Evolutionary conservation across 768 basidiomycete species (phyloP), one percentile per base, ranked within the genome.

Genomic region (Mycena venus): DNA sequence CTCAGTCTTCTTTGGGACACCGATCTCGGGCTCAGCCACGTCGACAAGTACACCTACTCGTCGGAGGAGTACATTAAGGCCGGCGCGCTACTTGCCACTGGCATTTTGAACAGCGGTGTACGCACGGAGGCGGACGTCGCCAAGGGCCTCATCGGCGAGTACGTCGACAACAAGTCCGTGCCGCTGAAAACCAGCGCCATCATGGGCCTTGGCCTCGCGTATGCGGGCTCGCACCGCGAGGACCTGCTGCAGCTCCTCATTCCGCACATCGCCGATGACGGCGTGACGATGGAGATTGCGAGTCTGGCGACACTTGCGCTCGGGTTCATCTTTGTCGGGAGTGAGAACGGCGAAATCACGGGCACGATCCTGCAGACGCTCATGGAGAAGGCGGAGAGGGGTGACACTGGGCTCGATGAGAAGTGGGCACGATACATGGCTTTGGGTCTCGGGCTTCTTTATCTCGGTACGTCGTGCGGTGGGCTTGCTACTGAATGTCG

Each of bases 31-130:
- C 88, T 99, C 47, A 93, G 92, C 79, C 96, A 98, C 76, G 93
- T 99, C 77, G 98, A 99, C 87, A 98, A 96, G 83, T 99, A 99
- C 86, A 96, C 97, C 27, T 99, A 99, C 81, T 97, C 96, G 0
- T 85, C 95, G 1, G 98, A 99, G 78, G 98, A 99, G 82, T 89
- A 96, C 83, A 99, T 99, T 89, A 99, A 99, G 88, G 95, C 97
- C 38, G 98, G 98, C 58, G 97, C 98, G 14, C 90, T 99, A 60
- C 90, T 99, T 36, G 98, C 98, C 0, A 99, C 94, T 14, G 98
- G 98, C 73, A 92, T 99, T 73, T 87, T 99, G 38, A 97, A 97
- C 83, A 91, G 92, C 29, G 92, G 94, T 69, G 93, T 99, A 15
- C 92, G 96, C 61, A 95, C 96, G 3, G 98, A 99, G 82, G 94